Conservation (phyloP, 1,284 basidiomycete species). For the Athelia psychrophila region DNA sequence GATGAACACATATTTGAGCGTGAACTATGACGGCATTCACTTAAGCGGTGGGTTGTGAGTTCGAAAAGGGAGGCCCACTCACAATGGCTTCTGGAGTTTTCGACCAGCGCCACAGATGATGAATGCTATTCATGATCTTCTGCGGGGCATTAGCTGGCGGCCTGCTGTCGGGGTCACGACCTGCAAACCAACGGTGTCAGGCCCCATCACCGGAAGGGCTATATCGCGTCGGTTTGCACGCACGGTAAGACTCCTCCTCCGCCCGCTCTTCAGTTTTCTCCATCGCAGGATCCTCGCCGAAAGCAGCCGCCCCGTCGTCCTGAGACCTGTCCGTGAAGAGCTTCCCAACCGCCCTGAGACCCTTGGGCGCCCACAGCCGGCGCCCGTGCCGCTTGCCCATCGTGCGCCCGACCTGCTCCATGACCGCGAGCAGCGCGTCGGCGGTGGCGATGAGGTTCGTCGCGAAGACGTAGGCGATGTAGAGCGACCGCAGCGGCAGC, state of each 20-base stretch:
- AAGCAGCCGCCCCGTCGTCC: conserved; percentile 24
- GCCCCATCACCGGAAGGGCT: background rate
- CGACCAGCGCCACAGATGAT: conserved; percentile 37
- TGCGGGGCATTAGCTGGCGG: conserved; percentile 43
- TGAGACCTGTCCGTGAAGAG: conserved; percentile 25
- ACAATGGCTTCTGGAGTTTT: conserved; percentile 43
- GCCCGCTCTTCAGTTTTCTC: conserved; percentile 22
- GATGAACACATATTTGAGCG: conserved; percentile 53
- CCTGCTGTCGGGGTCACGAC: conserved; percentile 44
- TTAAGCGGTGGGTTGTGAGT: background rate
- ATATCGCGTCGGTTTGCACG: conserved; percentile 12
- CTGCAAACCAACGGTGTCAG: too few relatives aligned
- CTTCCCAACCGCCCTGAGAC: conserved; percentile 40
- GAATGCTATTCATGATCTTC: conserved; percentile 31
- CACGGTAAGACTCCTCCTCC: conserved; percentile 33
- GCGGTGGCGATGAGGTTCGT: conserved; percentile 39
- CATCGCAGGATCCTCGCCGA: conserved; percentile 29
- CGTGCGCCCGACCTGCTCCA: conserved; percentile 40
- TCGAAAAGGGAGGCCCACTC: conserved; percentile 8
- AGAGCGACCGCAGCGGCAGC: conserved; percentile 37
- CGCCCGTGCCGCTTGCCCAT: conserved; percentile 34
- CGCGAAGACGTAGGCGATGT: conserved; percentile 45
- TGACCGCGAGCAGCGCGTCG: conserved; percentile 41
- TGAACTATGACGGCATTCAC: conserved; percentile 37
- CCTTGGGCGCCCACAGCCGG: conserved; percentile 50